Evolutionary conservation across 768 basidiomycete species (phyloP).

Genomic region (Rickenella mellea): DNA sequence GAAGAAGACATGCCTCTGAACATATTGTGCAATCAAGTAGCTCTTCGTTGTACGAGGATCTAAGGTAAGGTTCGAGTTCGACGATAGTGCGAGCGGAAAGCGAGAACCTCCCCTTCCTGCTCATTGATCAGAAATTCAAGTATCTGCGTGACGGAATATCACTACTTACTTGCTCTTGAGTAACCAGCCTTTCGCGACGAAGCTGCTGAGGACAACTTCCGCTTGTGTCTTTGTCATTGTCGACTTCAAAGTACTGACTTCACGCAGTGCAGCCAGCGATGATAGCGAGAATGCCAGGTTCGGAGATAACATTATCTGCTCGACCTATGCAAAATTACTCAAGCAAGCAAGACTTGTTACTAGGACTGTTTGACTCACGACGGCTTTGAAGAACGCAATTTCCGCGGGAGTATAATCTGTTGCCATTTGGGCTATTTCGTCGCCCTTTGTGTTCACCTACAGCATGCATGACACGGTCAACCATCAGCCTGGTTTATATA

Average conservation of each 20-base stretch:
- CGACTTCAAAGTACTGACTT: conserved; percentile 47
- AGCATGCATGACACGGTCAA: neutral
- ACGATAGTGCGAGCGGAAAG: conserved; percentile 66
- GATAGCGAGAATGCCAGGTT: conserved; percentile 67
- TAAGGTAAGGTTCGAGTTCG: conserved; percentile 68
- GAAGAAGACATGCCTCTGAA: conserved; percentile 39
- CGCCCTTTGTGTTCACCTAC: conserved; percentile 74
- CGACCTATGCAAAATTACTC: conserved; percentile 44
- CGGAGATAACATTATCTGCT: conserved; percentile 80
- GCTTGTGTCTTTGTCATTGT: conserved; percentile 71
- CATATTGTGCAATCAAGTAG: conserved; percentile 64
- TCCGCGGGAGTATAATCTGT: conserved; percentile 74
- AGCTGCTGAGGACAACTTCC: conserved; percentile 62
- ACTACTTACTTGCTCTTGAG: conserved; percentile 61
- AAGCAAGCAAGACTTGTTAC: neutral
- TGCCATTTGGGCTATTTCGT: conserved; percentile 76
- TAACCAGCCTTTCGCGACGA: conserved; percentile 79
- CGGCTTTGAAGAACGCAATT: conserved; percentile 76
- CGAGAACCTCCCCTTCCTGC: conserved; percentile 52
- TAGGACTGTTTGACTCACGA: conserved; percentile 38
- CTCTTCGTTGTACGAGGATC: conserved; percentile 62
- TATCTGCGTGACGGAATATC: neutral
- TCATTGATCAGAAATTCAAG: conserved; percentile 2
- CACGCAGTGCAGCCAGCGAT: conserved; percentile 67
- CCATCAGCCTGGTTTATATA: neutral